Evolutionary conservation across 2,329 filamentous ascomycete species (phyloP), one percentile per base, ranked within the genome.

Genomic region (Macrophomina pseudophaseolina): DNA sequence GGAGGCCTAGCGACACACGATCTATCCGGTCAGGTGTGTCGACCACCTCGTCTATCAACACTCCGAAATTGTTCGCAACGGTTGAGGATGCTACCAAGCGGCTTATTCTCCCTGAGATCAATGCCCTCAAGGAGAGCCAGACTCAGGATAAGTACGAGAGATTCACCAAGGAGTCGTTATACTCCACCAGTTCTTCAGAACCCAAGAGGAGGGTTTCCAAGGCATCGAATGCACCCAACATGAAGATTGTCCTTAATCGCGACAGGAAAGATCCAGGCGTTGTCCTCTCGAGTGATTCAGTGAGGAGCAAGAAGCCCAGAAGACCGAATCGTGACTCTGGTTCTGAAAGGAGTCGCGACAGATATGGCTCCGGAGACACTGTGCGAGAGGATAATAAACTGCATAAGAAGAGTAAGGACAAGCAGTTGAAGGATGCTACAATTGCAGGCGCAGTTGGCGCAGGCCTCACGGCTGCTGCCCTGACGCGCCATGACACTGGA

Each of bases 81-180:
- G 94, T 97, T 3, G 94, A 97, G 80, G 93, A 97, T 79, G 93
- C 93, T 16, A 97, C 97, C 74, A 90, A 93, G 69, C 87, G 93
- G 59, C 84, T 97, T 59, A 97, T 97, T 64, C 81, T 99, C 2
- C 95, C 95, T 0, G 94, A 99, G 78, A 84, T 99, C 52, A 94
- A 93, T 72, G 92, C 93, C 9, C 83, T 99, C 65, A 97, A 97
- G 78, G 89, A 94, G 72, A 93, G 97, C 74, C 88, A 90, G 69
- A 90, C 88, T 72, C 87, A 87, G 11, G 87, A 87, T 66, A 90
- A 89, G 67, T 94, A 91, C 40, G 86, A 90, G 83, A 83, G 86
- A 73, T 2, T 75, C 23, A 1, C 23, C 23, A 23, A 88, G 72
- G 87, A 88, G 64, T 89, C 89, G 1, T 83, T 88, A 69, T 83